phyloP scores from a whole-genome alignment of 2,329 filamentous ascomycete species.

The Aspergillus sp. region DNA sequence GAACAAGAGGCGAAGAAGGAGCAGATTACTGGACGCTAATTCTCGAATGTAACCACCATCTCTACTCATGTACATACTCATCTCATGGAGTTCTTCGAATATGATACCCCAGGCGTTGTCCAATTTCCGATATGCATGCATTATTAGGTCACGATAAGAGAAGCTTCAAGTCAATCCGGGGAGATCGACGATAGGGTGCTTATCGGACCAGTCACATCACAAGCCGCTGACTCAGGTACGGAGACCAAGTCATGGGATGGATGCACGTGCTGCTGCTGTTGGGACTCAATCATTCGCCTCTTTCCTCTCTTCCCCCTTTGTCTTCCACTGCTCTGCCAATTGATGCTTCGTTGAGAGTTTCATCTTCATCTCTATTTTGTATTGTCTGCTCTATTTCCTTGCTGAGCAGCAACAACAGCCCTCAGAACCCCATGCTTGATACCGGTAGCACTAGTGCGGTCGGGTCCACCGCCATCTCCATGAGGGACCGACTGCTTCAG shows the following conservation, averaged over 20 bases:
- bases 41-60: not conserved
- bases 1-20: conserved; percentile 32
- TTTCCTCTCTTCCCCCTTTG: not conserved
- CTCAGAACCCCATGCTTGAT: conserved; percentile 1
- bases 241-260: conserved; percentile 13
- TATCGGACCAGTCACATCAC: conserved; percentile 14
- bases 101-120: conserved; percentile 5
- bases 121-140: not conserved
- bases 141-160: not conserved
- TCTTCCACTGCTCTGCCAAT: not conserved
- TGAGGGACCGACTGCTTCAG: conserved; percentile 18
- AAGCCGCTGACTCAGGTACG: conserved; percentile 13
- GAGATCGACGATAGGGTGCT: conserved; percentile 1
- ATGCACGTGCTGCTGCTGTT: conserved; percentile 4
- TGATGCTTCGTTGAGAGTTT: not conserved
- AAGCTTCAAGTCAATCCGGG: not conserved
- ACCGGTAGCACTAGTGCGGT: conserved; percentile 9
- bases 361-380: not conserved
- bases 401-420: not conserved
- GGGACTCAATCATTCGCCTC: conserved; percentile 4
- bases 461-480: conserved; percentile 12
- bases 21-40: not conserved
- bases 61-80: conserved; percentile 2
- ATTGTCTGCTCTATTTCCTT: not conserved
- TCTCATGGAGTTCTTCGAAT: not conserved